Evolutionary conservation across 164 flowering plant genomes (phyloP).

Genomic region (Magnolia sinica): DNA sequence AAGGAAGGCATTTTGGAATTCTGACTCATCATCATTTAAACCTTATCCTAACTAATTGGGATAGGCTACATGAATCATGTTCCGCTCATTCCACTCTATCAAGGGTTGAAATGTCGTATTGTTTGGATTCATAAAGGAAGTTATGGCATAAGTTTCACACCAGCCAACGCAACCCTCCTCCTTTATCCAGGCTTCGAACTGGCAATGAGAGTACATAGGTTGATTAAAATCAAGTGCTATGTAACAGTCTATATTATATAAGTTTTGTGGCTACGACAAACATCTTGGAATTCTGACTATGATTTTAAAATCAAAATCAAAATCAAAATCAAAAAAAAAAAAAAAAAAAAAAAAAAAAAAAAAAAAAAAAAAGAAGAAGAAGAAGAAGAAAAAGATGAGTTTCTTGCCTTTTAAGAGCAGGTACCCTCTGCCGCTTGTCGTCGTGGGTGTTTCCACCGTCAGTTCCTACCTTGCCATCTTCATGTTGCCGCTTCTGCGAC

Average conservation of each 20-base stretch:
- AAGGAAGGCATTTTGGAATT: not conserved
- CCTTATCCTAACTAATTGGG: no score
- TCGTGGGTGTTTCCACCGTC: constrained; percentile 28
- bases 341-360: no score
- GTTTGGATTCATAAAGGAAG: no score
- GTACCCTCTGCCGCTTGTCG: constrained; percentile 44
- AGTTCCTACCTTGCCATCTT: constrained; percentile 31
- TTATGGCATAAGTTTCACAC: no score
- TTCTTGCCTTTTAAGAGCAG: constrained; percentile 30
- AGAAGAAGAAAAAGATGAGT: not conserved
- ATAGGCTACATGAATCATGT: not conserved
- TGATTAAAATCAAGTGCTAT: no score
- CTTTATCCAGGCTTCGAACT: no score
- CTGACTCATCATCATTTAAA: not conserved
- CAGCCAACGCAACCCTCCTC: no score
- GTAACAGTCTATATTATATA: no score
- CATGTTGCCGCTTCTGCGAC: constrained; percentile 55
- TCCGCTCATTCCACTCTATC: not conserved
- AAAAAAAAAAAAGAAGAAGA: no score
- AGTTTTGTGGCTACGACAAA: not conserved
- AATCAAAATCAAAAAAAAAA: not conserved
- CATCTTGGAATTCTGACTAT: not conserved
- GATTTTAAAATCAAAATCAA: not conserved
- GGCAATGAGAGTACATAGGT: no score
- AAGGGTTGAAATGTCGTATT: no score